Conservation (phyloP, 2,329 filamentous ascomycete species). For the Trichoderma oligosporum region DNA sequence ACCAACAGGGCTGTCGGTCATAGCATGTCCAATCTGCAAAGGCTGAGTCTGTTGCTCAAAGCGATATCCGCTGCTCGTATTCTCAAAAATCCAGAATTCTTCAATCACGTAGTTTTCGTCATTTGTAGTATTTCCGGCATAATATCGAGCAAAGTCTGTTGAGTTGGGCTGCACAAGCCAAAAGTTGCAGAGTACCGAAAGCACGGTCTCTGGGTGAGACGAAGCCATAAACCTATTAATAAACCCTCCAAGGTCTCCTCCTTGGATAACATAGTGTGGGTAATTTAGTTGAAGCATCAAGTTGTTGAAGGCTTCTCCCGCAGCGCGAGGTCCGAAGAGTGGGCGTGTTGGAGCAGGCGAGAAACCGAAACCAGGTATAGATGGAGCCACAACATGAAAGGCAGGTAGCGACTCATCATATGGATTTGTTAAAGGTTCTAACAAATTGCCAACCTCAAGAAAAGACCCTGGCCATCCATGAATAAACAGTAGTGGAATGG, state of each 20-base stretch:
- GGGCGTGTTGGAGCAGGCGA: background rate
- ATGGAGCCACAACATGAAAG: conserved; percentile 3
- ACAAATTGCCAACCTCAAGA: background rate
- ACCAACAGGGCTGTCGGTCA: background rate
- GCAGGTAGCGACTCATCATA: background rate
- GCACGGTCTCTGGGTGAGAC: background rate
- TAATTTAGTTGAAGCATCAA: background rate
- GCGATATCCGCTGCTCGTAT: background rate
- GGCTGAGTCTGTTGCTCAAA: background rate
- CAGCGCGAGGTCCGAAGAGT: background rate
- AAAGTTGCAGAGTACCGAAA: background rate
- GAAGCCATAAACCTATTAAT: background rate
- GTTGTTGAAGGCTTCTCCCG: background rate
- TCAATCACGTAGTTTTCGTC: background rate
- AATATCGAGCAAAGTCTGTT: conserved; percentile 47
- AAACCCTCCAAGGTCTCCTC: background rate
- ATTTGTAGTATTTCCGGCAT: background rate
- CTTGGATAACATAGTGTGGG: background rate
- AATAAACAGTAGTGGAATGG: background rate
- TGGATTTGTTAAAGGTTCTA: background rate
- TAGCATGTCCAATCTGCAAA: background rate
- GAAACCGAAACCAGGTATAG: conserved; percentile 3
- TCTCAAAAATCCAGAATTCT: conserved; percentile 3
- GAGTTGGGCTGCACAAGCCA: conserved; percentile 31
- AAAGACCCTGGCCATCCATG: conserved; percentile 4